phyloP scores from a whole-genome alignment of 2,329 filamentous ascomycete genomes.

The Fusarium dimerum region DNA sequence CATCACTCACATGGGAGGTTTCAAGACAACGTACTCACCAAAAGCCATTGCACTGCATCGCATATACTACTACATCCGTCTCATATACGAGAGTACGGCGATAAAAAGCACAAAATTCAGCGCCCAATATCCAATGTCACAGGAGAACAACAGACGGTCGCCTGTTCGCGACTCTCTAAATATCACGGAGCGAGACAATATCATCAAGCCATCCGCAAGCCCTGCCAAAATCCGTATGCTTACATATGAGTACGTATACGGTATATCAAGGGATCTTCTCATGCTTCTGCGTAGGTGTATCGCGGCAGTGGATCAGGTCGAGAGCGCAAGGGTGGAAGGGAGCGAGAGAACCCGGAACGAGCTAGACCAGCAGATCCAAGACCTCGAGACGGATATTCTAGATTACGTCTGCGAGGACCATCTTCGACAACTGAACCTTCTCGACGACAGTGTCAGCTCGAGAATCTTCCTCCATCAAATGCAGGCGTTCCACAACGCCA shows the following conservation, averaged over 20 bases:
- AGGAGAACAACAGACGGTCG: no score
- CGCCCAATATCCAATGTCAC: no score
- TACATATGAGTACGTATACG: slow-evolving; percentile 11
- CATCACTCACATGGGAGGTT: slow-evolving; percentile 17
- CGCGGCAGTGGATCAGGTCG: slow-evolving; percentile 9
- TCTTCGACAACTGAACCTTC: no score
- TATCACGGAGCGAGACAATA: no score
- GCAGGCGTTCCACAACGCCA: slow-evolving; percentile 25
- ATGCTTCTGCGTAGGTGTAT: slow-evolving; percentile 8
- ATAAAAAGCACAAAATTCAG: neutral
- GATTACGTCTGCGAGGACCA: no score
- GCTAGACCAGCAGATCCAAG: no score
- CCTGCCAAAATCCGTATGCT: neutral
- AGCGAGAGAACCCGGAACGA: no score
- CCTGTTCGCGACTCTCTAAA: no score
- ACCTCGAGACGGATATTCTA: no score
- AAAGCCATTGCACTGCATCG: slow-evolving; percentile 24
- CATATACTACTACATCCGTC: slow-evolving; percentile 27
- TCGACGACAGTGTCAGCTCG: slow-evolving; percentile 4
- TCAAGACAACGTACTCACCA: slow-evolving; percentile 19
- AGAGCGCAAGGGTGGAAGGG: slow-evolving; percentile 2
- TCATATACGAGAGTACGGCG: slow-evolving; percentile 27
- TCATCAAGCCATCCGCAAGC: neutral
- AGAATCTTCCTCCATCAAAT: slow-evolving; percentile 15
- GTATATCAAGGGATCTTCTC: slow-evolving; percentile 6